Base-by-base conservation (phyloP, 225 moss, liverwort and hornwort genomes). In the Rhytidiadelphus loreus region DNA sequence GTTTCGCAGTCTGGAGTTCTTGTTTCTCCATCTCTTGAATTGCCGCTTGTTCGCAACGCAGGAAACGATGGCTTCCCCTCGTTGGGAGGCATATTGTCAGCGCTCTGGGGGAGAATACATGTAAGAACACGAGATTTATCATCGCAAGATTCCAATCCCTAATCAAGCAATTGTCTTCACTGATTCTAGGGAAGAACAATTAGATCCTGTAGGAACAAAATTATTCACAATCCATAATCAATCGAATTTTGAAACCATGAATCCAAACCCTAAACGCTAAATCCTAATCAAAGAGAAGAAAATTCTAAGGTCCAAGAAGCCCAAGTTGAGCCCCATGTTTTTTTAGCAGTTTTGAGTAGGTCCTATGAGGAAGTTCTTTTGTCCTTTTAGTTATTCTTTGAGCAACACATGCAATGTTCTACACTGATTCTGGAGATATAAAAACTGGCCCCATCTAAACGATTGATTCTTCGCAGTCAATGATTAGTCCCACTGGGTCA, bases 51-150 rank as follows among this genome's bases (percentile, higher is more conserved):
- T 84, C 91, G 89, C 63, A 95, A 93, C 61, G 92, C 91, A 29
- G 82, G 88, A 87, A 93, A 60, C 30, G 93, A 73, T 33, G 92
- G 90, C 44, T 94, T 95, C 41, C 90, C 92, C 58, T 93, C 94
- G 43, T 92, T 85, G 52, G 91, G 88, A 76, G 88, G 90, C 93
- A 92, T 88, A 68, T 93, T 93, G 79, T 95, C 90, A 21, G 30
- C 41, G 17, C 43, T 87, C 90, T 82, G 86, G 26, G 39, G 26
- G 24, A 60, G 76, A 18, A 61, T 25, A 56, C 37, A 46, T 71
- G 86, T 33, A 86, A 62, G 61, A 82, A 43, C 26, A 25, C 22
- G 17, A 78, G 25, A n/a, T 48, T 74, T 58, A 46, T 50, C 64
- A 37, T 52, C 65, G n/a, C 66, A 30, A 69, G 39, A 63, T 22